These are phyloP conservation scores for Phaeosphaeria sp. DNA, from an alignment of 2,329 filamentous ascomycete species.

Conservation along the genomic window DNA sequence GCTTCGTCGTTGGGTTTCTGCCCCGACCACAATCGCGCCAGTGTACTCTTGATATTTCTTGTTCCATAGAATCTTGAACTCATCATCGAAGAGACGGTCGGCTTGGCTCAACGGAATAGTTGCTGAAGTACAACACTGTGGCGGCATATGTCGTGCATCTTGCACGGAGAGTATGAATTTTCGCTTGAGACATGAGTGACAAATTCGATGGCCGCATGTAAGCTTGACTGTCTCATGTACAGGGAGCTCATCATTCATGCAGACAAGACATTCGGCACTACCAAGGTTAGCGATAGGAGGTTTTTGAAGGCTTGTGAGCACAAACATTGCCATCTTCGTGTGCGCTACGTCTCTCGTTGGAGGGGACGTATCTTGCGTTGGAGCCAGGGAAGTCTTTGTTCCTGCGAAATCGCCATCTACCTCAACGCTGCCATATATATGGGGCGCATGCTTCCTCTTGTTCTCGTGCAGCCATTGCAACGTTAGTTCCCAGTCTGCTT, in stretches of 20 bases:
- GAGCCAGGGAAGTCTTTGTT: too few relatives aligned
- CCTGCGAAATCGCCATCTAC: too few relatives aligned
- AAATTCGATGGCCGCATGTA: conserved; percentile 82
- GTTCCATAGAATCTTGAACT: conserved; percentile 83
- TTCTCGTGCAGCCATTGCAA: background rate
- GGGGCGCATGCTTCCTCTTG: background rate
- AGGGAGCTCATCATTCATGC: conserved; percentile 71
- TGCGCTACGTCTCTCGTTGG: conserved; percentile 15
- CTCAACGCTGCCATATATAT: background rate
- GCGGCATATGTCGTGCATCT: conserved; percentile 85
- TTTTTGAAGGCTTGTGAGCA: background rate
- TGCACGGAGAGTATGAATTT: conserved; percentile 77
- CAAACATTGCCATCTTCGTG: conserved; percentile 36
- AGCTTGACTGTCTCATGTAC: conserved; percentile 71
- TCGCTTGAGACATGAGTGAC: conserved; percentile 74
- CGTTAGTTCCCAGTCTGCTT: too few relatives aligned
- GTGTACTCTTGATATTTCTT: conserved; percentile 79
- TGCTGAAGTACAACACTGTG: conserved; percentile 76
- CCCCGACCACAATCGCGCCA: too few relatives aligned
- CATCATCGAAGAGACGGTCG: conserved; percentile 72
- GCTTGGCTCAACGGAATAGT: conserved; percentile 79
- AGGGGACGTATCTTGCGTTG: too few relatives aligned
- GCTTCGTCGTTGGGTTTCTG: too few relatives aligned
- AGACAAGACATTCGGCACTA: conserved; percentile 73
- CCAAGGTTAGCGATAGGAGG: conserved; percentile 15